Evolutionary conservation across 2,329 filamentous ascomycete genomes (phyloP).

Genomic region (Corniculantispora saksenae): DNA sequence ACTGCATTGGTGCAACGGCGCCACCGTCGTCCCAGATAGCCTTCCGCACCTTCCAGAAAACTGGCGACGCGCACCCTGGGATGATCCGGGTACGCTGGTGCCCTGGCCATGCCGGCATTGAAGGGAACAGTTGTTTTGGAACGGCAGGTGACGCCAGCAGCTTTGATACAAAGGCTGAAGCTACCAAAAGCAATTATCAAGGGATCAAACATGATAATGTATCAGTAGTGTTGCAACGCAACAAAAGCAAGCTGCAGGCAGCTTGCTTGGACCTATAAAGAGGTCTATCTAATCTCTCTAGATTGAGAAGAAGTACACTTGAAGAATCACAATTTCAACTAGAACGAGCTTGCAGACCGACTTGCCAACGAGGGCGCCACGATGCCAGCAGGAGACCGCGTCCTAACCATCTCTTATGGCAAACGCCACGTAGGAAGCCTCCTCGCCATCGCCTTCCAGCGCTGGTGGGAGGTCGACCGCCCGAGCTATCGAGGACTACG

Average conservation of each 20-base stretch:
- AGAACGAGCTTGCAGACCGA: conserved; percentile 12
- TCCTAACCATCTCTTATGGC: conserved; percentile 3
- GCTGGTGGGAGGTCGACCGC: conserved; percentile 1
- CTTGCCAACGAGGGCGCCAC: conserved; percentile 18
- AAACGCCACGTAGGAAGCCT: not conserved
- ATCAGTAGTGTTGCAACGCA: no score
- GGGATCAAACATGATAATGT: no score
- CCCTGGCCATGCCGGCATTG: conserved; percentile 5
- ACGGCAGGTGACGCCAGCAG: no score
- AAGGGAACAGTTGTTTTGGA: no score
- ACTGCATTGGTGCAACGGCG: conserved; percentile 5
- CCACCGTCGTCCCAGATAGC: conserved; percentile 1
- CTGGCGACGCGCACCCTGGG: not conserved
- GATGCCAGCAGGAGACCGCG: not conserved
- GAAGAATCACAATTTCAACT: no score
- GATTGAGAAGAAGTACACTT: no score
- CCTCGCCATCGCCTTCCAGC: not conserved
- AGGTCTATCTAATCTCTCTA: no score
- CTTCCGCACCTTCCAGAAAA: conserved; percentile 7
- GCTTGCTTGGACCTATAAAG: no score
- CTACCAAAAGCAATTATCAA: no score
- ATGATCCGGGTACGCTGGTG: conserved; percentile 8
- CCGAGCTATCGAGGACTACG: conserved; percentile 3
- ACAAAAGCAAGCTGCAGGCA: no score
- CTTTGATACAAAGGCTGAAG: no score